phyloP scores from a whole-genome alignment of 2,329 filamentous ascomycete genomes.

The Nemania diffusa region DNA sequence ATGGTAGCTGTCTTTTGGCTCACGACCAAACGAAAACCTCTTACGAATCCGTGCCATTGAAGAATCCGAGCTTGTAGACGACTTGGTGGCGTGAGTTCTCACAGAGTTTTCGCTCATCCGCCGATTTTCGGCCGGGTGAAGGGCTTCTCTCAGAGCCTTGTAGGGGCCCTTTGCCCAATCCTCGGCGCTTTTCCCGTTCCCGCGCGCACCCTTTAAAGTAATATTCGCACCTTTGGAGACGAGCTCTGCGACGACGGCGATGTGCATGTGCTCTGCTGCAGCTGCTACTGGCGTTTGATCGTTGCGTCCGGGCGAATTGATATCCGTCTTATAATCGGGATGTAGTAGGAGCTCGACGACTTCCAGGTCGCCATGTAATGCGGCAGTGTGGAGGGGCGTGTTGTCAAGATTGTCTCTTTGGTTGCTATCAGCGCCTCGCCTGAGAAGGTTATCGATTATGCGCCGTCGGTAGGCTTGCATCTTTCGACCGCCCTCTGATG shows the following conservation, averaged over 20 bases:
- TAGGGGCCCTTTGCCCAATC: conserved; percentile 18
- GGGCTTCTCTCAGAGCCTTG: conserved; percentile 14
- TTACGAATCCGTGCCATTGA: background rate
- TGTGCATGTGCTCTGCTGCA: background rate
- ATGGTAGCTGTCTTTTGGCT: background rate
- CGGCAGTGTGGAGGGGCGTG: conserved; percentile 16
- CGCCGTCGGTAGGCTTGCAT: background rate
- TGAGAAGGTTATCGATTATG: conserved; percentile 11
- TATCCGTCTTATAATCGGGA: conserved; percentile 2
- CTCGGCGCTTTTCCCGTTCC: conserved; percentile 16
- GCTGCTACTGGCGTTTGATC: conserved; percentile 10
- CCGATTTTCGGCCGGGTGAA: background rate
- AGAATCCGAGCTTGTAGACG: conserved; percentile 9
- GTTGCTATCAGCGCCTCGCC: conserved; percentile 3
- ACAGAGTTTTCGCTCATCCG: conserved; percentile 6
- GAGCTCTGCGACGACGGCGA: conserved; percentile 8
- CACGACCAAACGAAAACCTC: background rate
- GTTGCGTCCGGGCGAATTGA: conserved; percentile 5
- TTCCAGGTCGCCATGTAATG: conserved; percentile 1
- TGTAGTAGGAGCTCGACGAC: conserved; percentile 10
- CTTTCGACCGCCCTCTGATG: background rate
- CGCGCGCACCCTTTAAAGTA: background rate
- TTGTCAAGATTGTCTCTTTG: conserved; percentile 8
- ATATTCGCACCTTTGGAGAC: conserved; percentile 5
- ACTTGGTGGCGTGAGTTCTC: background rate